Conservation (phyloP, 768 basidiomycete genomes). For the Symmetrospora coprosmae region DNA sequence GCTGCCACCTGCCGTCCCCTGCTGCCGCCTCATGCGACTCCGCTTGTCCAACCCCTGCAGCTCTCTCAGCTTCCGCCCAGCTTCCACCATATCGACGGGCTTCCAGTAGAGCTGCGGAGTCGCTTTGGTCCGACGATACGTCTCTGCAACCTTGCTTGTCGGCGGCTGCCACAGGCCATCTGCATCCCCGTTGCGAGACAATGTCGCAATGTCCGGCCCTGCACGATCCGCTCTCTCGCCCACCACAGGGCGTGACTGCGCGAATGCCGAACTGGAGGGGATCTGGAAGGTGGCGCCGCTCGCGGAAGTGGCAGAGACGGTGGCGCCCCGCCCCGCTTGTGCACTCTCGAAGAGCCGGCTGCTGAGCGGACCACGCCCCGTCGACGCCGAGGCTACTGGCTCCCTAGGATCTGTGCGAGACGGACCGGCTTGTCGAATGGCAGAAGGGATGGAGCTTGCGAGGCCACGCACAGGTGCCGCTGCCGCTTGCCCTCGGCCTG, state of each 20-base stretch:
- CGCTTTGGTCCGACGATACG: not conserved
- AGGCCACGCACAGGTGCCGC: slow-evolving; percentile 12
- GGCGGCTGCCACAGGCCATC: not conserved
- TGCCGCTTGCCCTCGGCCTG: not conserved
- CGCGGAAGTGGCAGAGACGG: not conserved
- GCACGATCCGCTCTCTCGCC: too few relatives aligned
- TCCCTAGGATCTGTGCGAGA: too few relatives aligned
- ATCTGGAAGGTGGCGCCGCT: not conserved
- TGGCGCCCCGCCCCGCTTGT: not conserved
- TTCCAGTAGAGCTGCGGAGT: not conserved
- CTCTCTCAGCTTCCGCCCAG: slow-evolving; percentile 10
- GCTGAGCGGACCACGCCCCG: too few relatives aligned
- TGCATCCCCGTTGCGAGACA: too few relatives aligned
- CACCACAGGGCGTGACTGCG: not conserved
- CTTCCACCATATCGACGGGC: slow-evolving; percentile 13
- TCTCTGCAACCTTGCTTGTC: not conserved
- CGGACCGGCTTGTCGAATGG: too few relatives aligned
- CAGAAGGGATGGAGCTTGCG: slow-evolving; percentile 6
- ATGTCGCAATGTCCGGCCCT: too few relatives aligned
- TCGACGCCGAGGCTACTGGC: too few relatives aligned
- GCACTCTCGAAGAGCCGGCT: not conserved
- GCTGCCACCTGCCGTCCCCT: too few relatives aligned
- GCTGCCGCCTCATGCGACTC: too few relatives aligned
- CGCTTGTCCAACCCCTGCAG: too few relatives aligned
- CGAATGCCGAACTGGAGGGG: not conserved